Percentiles rank a stretch among this genome's conserved stretches.
phyloP scores from a whole-genome alignment of 768 basidiomycete genomes.

The Hypholoma fasciculare region DNA sequence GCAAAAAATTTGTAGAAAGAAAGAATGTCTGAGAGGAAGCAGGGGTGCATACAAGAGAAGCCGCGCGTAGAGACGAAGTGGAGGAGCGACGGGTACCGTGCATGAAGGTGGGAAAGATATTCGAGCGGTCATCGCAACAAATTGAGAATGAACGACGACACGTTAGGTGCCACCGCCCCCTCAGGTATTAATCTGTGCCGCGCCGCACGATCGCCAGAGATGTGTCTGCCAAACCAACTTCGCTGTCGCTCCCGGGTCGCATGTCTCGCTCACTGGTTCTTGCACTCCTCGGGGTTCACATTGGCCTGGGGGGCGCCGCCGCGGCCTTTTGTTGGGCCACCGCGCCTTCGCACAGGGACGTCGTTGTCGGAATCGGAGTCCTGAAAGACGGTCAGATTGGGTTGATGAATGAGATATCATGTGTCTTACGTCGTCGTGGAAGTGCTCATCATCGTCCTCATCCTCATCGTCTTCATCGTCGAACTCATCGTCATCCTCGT shows the following conservation, averaged over 20 bases:
- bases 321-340: slow-evolving; percentile 53
- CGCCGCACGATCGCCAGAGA: neutral
- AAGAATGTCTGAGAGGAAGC: no score
- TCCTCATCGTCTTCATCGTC: slow-evolving; percentile 61
- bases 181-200: neutral
- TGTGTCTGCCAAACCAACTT: no score
- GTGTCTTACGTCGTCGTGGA: neutral
- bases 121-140: neutral
- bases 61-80: no score
- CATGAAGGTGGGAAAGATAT: neutral
- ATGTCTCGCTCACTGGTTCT: slow-evolving; percentile 65
- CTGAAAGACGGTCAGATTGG: slow-evolving; percentile 28
- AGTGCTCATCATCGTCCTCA: slow-evolving; percentile 42
- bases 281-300: slow-evolving; percentile 85
- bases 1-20: no score
- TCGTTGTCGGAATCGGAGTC: slow-evolving; percentile 76
- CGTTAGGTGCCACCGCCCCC: neutral
- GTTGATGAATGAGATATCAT: neutral
- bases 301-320: slow-evolving; percentile 41
- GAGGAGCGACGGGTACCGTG: no score
- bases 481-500: slow-evolving; percentile 61
- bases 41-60: no score
- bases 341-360: slow-evolving; percentile 57
- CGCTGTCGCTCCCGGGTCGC: neutral
- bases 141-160: neutral